These are phyloP conservation scores for Podospora bellae-mahoneyi DNA, from an alignment of 495 filamentous ascomycete species.

Conservation along the genomic window DNA sequence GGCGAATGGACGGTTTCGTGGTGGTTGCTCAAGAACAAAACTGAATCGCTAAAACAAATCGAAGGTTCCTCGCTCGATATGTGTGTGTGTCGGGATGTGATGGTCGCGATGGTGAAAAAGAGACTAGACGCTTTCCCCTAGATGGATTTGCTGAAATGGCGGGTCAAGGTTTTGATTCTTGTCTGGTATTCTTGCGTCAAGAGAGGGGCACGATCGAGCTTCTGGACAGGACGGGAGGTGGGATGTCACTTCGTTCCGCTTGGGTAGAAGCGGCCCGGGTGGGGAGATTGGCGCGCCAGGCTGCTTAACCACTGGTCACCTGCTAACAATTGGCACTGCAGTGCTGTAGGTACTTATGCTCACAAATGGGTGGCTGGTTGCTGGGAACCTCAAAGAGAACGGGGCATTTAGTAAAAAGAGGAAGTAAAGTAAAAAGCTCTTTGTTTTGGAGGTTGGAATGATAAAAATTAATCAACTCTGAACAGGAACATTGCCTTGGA, in stretches of 20 bases:
- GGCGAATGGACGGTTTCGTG: neutral
- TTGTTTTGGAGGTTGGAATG: too few relatives aligned
- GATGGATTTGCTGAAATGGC: neutral
- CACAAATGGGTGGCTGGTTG: neutral
- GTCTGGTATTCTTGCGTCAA: slow-evolving; percentile 9
- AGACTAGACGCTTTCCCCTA: neutral
- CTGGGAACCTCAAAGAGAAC: neutral
- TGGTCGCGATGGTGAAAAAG: neutral
- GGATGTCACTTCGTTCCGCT: slow-evolving; percentile 8
- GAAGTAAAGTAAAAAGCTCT: neutral
- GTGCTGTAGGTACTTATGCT: too few relatives aligned
- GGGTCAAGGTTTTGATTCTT: neutral
- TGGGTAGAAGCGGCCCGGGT: neutral
- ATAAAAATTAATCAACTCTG: too few relatives aligned
- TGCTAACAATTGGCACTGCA: neutral
- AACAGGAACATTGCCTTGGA: neutral
- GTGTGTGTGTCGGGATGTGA: neutral
- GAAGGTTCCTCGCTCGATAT: neutral
- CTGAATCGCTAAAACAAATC: neutral
- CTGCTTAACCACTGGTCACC: neutral
- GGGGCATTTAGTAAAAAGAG: neutral
- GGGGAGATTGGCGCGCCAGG: neutral
- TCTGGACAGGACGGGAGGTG: slow-evolving; percentile 3
- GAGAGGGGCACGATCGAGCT: slow-evolving; percentile 3
- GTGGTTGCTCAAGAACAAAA: neutral